A percentile compares a stretch with the other conserved stretches of the same genome.
phyloP scores from a whole-genome alignment of 148 eudicot species.

The Rhododendron williamsianum region DNA sequence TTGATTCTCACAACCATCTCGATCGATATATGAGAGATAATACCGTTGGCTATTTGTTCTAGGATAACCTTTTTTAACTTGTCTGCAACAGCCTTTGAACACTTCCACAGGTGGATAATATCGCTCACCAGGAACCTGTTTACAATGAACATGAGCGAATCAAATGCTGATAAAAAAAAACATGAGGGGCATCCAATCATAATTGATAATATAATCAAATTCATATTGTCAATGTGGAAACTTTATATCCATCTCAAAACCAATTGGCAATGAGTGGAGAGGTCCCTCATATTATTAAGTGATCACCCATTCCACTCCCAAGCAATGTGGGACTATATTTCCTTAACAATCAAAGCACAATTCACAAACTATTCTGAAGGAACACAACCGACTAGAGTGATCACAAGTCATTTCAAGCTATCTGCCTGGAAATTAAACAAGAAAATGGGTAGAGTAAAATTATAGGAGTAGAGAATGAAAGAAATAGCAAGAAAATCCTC shows the following conservation, averaged over 20 bases:
- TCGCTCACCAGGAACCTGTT: constrained; percentile 39
- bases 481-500: neutral
- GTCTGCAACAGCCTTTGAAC: constrained; percentile 40
- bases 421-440: neutral
- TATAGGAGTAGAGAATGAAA: neutral
- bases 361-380: neutral
- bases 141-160: neutral
- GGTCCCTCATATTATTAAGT: no score
- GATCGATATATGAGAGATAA: constrained; percentile 34
- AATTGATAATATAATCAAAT: neutral
- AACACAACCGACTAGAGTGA: neutral
- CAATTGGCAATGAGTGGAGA: no score
- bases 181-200: neutral
- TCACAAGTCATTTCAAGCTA: neutral
- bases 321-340: neutral
- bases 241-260: no score
- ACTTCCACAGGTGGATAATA: constrained; percentile 36
- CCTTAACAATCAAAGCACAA: neutral
- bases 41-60: constrained; percentile 22
- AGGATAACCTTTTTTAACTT: constrained; percentile 22
- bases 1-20: constrained; percentile 19
- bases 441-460: neutral
- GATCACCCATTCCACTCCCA: no score
- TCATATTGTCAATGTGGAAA: no score
- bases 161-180: neutral